Evolutionary conservation across 2,329 filamentous ascomycete species (phyloP), one percentile per base, ranked within the genome.

Genomic region (Penicillium sp.): DNA sequence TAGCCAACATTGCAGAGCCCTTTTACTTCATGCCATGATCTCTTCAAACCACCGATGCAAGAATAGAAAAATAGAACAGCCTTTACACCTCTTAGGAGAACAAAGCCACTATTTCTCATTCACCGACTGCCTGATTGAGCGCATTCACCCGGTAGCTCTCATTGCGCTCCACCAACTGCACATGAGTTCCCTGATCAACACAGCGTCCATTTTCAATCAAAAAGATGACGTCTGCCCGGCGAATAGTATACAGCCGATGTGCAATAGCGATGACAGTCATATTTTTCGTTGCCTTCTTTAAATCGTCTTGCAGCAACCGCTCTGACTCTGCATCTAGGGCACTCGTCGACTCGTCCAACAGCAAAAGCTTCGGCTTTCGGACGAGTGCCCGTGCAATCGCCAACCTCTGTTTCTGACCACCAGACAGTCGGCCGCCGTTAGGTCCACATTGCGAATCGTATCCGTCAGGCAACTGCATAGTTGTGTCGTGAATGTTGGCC

Each of bases 201-300:
- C 89, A 83, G 33, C 72, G 84, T 1, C 90, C 89, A 60, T 86
- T 83, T 35, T 90, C 89, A 45, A 94, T 85, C 4, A 93, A 88
- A 68, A 90, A 92, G 53, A 93, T 93, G 19, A 89, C 81, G 72
- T 94, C 88, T 2, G 91, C 90, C 68, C 92, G 89, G 72, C 90
- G 89, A 30, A 79, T 78, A 4, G 77, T 79, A 47, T 76, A 72
- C 57, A 79, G 64, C n/a, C 77, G 72, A 67, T 79, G 77, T 1
- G 77, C 75, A 56, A 79, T 78, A 2, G 76, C 76, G 49, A 79
- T 68, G 13, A 77, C 71, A 1, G 76, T 79, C n/a, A 71, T 75
- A 9, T 66, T 60, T 9, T 68, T 67, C 12, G 69, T 66, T 4
- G 70, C 68, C 33, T 67, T 71, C 19, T 70, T 72, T 35, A 80